Conservation (phyloP, 495 filamentous ascomycete genomes). For the Neurospora sp. region DNA sequence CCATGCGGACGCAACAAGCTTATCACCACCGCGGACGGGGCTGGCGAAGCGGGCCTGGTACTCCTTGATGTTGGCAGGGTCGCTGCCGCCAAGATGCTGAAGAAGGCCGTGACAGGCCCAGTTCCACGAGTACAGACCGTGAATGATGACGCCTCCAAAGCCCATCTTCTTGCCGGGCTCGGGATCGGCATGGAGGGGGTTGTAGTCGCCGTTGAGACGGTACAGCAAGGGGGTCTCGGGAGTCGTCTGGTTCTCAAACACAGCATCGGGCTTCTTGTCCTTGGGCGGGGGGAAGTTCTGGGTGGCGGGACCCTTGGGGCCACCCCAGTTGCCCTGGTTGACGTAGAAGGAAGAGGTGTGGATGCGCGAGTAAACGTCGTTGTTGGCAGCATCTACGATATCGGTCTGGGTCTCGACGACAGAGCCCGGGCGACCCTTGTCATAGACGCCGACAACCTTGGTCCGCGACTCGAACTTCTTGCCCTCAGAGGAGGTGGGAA, state of each 20-base stretch:
- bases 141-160: constrained; percentile 80
- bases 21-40: constrained; percentile 70
- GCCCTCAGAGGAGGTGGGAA: constrained; percentile 63
- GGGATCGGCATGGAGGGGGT: constrained; percentile 78
- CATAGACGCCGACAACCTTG: constrained; percentile 80
- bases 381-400: constrained; percentile 58
- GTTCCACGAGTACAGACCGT: constrained; percentile 82
- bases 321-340: constrained; percentile 79
- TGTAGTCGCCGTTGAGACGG: constrained; percentile 83
- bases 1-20: constrained; percentile 56
- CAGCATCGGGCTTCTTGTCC: constrained; percentile 61
- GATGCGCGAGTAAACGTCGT: constrained; percentile 62
- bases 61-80: constrained; percentile 69
- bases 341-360: constrained; percentile 67
- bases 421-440: constrained; percentile 77
- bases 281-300: constrained; percentile 65
- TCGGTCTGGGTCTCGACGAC: constrained; percentile 73
- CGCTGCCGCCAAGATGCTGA: constrained; percentile 58
- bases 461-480: constrained; percentile 64
- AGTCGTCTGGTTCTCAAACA: constrained; percentile 57
- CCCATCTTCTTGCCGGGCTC: constrained; percentile 81
- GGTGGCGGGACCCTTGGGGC: constrained; percentile 75
- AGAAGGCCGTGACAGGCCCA: constrained; percentile 66
- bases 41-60: constrained; percentile 83
- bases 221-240: constrained; percentile 65